Percentiles rank a stretch among this genome's conserved stretches.
These are phyloP conservation scores for Gaertneriomyces sp. DNA, from an alignment of 192 early-diverging fungal species.

Conservation along the genomic window DNA sequence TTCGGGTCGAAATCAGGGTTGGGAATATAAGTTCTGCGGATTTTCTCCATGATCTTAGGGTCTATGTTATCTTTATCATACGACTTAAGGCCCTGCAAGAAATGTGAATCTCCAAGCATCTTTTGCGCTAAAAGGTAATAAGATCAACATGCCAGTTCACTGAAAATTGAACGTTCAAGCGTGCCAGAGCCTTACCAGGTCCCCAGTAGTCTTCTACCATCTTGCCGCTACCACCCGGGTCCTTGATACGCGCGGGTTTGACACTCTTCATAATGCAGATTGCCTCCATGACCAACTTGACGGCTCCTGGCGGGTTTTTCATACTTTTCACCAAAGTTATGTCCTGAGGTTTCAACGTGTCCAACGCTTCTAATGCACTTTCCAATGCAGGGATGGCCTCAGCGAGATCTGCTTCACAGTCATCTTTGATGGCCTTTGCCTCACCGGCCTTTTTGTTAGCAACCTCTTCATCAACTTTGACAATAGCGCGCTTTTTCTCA, in stretches of 20 bases:
- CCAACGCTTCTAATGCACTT: conserved; percentile 52
- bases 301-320: conserved; percentile 57
- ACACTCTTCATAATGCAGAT: conserved; percentile 60
- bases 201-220: conserved; percentile 67
- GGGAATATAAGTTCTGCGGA: conserved; percentile 54
- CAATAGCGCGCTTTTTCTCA: conserved; percentile 53
- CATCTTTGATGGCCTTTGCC: conserved; percentile 60
- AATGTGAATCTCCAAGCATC: conserved; percentile 51
- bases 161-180: too few species aligned
- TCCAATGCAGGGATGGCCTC: conserved; percentile 59
- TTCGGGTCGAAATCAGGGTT: conserved; percentile 65
- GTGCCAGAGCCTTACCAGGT: neutral
- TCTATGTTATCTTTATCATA: conserved; percentile 65
- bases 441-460: conserved; percentile 57
- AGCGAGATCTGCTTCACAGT: conserved; percentile 58
- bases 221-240: conserved; percentile 58
- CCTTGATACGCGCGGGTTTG: conserved; percentile 59
- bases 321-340: conserved; percentile 57
- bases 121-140: conserved; percentile 35
- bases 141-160: too few species aligned
- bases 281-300: conserved; percentile 61
- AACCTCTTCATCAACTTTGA: conserved; percentile 55
- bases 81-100: conserved; percentile 46
- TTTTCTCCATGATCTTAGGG: conserved; percentile 54
- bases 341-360: conserved; percentile 57